Base-by-base conservation (phyloP, 2,329 filamentous ascomycete genomes). In the Magnaporthiopsis incrustans region DNA sequence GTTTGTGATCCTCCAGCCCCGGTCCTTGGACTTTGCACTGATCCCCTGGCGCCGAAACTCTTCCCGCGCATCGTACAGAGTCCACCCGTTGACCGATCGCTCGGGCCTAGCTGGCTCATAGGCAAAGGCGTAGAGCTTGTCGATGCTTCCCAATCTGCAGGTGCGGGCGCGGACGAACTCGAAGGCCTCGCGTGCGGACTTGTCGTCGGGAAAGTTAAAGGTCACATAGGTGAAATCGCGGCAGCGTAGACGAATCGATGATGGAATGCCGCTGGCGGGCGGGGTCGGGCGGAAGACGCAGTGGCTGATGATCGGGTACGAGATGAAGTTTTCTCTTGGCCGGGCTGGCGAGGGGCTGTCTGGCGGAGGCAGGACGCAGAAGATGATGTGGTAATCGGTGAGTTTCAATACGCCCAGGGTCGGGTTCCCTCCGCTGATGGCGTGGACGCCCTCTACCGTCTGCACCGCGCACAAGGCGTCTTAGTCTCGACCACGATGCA, bases 171-270 rank as follows among this genome's bases (percentile, higher is more conserved):
- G 90, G 68, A 99, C 91, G 67, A 87, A 92, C 65, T 97, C 93
- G 74, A 92, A 99, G 1, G 90, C 90, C 68, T 96, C 91, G 65
- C 90, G 86, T 11, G 92, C 94, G 68, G 87, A 82, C 63, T 82
- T 82, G 71, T 93, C 89, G 64, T 89, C 86, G 26, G 79, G 73
- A 73, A 99, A 96, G 76, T 93, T 92, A 77, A 99, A 93, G 67
- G 91, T 93, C 66, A 97, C 87, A 76, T 93, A 97, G 61, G 87
- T 94, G 74, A 99, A 98, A 79, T 99, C 95, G 65, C 94, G 90
- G 73, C 93, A 92, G 63, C 92, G 88, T 6, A 99, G 79, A 63
- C 94, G 89, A 72, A 99, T 92, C 3, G 91, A 90, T 7, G 93
- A 92, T 38, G 87, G 84, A 66, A 92, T 84, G 62, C 86, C 84